phyloP scores from a whole-genome alignment of 768 basidiomycete species.

The Russula dissimulans region DNA sequence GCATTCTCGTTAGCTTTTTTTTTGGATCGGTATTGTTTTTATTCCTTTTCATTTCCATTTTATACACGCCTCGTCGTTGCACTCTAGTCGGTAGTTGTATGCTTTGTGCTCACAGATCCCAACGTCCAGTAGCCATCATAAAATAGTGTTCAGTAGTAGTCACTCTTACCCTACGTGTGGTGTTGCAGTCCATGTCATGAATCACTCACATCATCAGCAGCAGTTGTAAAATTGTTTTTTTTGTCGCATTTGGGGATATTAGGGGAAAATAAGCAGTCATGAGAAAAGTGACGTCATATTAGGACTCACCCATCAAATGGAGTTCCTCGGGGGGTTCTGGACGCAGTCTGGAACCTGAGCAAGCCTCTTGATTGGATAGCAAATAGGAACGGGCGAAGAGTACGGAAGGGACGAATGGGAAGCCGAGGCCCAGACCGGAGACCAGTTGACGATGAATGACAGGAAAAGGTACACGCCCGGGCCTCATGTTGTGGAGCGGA shows the following conservation, averaged over 20 bases:
- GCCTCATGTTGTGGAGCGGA: conserved; percentile 18
- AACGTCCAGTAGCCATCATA: conserved; percentile 2
- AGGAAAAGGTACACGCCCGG: conserved; percentile 8
- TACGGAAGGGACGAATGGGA: not conserved
- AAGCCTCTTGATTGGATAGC: not conserved
- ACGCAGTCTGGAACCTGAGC: not conserved
- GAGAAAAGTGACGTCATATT: not conserved
- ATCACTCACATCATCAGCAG: conserved; percentile 9
- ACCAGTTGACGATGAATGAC: not conserved
- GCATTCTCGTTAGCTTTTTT: not conserved
- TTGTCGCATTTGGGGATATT: not conserved
- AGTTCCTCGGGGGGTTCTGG: not conserved
- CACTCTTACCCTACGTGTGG: not conserved
- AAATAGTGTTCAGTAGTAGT: conserved; percentile 18
- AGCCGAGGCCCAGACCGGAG: not conserved
- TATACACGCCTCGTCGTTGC: conserved; percentile 11
- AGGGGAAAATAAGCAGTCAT: not conserved
- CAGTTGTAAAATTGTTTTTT: conserved; percentile 1
- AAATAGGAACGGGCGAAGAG: not conserved
- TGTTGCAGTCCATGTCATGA: conserved; percentile 8
- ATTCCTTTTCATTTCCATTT: conserved; percentile 10
- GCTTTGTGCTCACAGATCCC: conserved; percentile 12
- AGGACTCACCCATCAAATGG: not conserved
- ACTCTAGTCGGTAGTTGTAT: conserved; percentile 13
- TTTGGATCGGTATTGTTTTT: conserved; percentile 14